Conservation (phyloP, 495 filamentous ascomycete genomes). For the Pyrenopolyporus hunteri region DNA sequence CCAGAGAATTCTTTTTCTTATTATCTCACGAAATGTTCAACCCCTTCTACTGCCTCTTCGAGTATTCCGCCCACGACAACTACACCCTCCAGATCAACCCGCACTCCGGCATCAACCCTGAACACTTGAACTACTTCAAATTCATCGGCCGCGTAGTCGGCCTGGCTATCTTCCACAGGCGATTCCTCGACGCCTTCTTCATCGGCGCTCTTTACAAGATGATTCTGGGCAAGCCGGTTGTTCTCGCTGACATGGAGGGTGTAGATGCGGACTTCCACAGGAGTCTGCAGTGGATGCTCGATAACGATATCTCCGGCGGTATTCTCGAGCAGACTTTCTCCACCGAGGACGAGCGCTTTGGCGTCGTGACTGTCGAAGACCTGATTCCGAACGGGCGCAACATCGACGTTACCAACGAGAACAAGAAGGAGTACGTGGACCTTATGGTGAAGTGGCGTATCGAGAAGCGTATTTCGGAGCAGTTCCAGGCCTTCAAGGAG, state of each 20-base stretch:
- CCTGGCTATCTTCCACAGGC: conserved; percentile 95
- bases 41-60: conserved; percentile 99
- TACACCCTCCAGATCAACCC: conserved; percentile 99
- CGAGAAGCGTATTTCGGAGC: conserved; percentile 94
- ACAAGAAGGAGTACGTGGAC: conserved; percentile 94
- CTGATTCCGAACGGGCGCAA: conserved; percentile 88
- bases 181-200: conserved; percentile 99
- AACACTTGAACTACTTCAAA: conserved; percentile 99
- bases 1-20: conserved; percentile 99
- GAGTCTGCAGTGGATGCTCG: conserved; percentile 94
- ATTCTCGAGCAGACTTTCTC: conserved; percentile 94
- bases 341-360: conserved; percentile 96
- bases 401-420: conserved; percentile 95
- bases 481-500: conserved; percentile 96
- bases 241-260: conserved; percentile 96
- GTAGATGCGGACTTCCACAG: conserved; percentile 97
- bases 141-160: conserved; percentile 99
- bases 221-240: conserved; percentile 92
- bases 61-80: conserved; percentile 99
- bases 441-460: conserved; percentile 99
- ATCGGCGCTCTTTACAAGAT: conserved; percentile 99
- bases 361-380: conserved; percentile 88
- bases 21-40: conserved; percentile 99
- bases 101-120: conserved; percentile 98
- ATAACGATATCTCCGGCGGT: conserved; percentile 90